A percentile compares a stretch with the other conserved stretches of the same genome.
Evolutionary conservation across 1,284 basidiomycete species (phyloP).

Genomic region (Xanthoconium separans): DNA sequence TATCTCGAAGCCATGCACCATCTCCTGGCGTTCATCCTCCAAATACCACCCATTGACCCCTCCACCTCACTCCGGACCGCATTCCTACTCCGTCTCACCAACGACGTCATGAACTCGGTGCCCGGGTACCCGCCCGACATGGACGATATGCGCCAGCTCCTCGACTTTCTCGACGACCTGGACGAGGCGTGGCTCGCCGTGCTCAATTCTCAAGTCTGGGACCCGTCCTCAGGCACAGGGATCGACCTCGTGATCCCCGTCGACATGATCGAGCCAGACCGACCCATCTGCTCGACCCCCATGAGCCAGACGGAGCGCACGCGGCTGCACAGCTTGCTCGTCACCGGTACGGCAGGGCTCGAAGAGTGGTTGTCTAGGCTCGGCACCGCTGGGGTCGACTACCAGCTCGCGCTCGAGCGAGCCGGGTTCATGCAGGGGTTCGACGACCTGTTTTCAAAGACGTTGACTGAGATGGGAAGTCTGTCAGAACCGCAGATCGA

Average conservation of each 20-base stretch:
- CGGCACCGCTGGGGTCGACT: slow-evolving; percentile 36
- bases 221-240: slow-evolving; percentile 45
- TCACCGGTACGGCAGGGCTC: slow-evolving; percentile 53
- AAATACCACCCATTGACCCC: slow-evolving; percentile 68
- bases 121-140: slow-evolving; percentile 53
- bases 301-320: slow-evolving; percentile 68
- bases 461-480: slow-evolving; percentile 54
- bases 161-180: slow-evolving; percentile 66
- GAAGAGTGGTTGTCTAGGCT: slow-evolving; percentile 64
- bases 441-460: slow-evolving; percentile 58
- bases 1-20: slow-evolving; percentile 54
- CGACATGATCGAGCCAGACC: slow-evolving; percentile 24
- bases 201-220: slow-evolving; percentile 62
- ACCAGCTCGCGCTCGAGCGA: slow-evolving; percentile 41
- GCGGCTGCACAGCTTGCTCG: slow-evolving; percentile 60
- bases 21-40: slow-evolving; percentile 60
- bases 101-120: slow-evolving; percentile 58
- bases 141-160: slow-evolving; percentile 46
- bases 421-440: slow-evolving; percentile 58
- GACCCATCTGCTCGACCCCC: slow-evolving; percentile 38
- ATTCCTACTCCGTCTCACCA: slow-evolving; percentile 67
- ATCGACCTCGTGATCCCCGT: slow-evolving; percentile 46
- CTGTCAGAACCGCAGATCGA: slow-evolving; percentile 33
- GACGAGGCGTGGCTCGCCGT: slow-evolving; percentile 70
- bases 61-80: slow-evolving; percentile 63